These are phyloP conservation scores for Agaricus blazei DNA, from an alignment of 768 basidiomycete species.

Conservation along the genomic window DNA sequence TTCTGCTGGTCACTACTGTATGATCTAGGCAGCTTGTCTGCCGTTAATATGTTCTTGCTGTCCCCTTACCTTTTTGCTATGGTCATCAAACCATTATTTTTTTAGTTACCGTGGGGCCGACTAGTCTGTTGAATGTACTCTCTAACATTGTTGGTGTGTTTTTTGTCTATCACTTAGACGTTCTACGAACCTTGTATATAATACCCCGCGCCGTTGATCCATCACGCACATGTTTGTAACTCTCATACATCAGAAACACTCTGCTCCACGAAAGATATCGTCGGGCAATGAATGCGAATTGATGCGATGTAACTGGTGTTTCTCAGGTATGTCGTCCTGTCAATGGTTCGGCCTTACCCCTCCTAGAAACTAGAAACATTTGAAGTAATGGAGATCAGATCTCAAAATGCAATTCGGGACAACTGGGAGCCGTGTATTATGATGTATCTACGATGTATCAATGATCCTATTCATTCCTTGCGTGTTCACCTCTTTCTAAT, in stretches of 20 bases:
- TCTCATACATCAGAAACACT: no score
- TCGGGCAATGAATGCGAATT: no score
- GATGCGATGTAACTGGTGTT: no score
- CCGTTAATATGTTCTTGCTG: conserved; percentile 7
- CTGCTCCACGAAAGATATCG: no score
- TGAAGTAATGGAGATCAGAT: no score
- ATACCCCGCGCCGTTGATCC: not conserved
- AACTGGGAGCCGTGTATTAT: no score
- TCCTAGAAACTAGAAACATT: no score
- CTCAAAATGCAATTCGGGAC: no score
- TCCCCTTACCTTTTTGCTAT: not conserved
- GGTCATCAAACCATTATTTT: not conserved
- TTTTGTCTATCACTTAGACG: not conserved
- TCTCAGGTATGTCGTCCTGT: no score
- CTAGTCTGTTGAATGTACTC: not conserved
- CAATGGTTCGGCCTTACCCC: no score
- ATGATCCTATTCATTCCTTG: not conserved
- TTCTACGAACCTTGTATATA: not conserved
- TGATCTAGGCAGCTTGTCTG: conserved; percentile 1
- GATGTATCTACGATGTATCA: no score
- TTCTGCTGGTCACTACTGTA: conserved; percentile 3
- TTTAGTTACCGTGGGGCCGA: not conserved
- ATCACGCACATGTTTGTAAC: not conserved
- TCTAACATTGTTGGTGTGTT: not conserved
- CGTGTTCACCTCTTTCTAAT: not conserved